Evolutionary conservation across 306 rosid species (phyloP).

Genomic region (Sesbania bispinosa): DNA sequence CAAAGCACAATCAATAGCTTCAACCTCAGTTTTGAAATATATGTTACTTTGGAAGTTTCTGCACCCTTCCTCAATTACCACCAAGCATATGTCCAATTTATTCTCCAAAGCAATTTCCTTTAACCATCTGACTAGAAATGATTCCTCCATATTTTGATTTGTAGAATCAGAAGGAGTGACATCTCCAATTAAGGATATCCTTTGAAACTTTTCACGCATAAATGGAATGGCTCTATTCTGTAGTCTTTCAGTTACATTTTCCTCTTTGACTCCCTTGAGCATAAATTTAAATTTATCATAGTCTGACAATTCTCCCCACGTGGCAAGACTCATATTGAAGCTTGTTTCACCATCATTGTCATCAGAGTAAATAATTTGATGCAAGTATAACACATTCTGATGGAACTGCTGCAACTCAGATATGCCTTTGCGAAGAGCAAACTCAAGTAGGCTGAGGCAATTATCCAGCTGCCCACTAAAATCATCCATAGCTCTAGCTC

Average conservation of each 20-base stretch:
- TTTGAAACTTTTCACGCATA: constrained; percentile 59
- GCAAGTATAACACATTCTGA: constrained; percentile 68
- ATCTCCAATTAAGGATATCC: constrained; percentile 32
- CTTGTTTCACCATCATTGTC: constrained; percentile 47
- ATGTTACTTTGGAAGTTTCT: constrained; percentile 49
- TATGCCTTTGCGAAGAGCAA: constrained; percentile 72
- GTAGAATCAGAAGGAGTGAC: constrained; percentile 22
- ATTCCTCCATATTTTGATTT: constrained; percentile 46
- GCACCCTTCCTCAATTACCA: constrained; percentile 83
- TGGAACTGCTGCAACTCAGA: constrained; percentile 65
- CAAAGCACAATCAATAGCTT: constrained; percentile 85
- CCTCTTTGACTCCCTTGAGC: constrained; percentile 82
- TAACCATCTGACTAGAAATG: constrained; percentile 91
- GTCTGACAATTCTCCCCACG: constrained; percentile 71
- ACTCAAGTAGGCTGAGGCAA: constrained; percentile 73
- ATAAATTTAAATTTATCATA: constrained; percentile 81
- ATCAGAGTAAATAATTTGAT: constrained; percentile 76
- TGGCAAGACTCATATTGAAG: constrained; percentile 55
- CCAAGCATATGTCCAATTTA: constrained; percentile 77
- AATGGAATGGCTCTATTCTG: constrained; percentile 73
- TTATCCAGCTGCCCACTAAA: constrained; percentile 91
- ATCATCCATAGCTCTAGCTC: constrained; percentile 78
- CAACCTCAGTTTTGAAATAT: constrained; percentile 65
- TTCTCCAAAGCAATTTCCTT: constrained; percentile 77
- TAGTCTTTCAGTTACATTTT: constrained; percentile 59